Evolutionary conservation across 2,329 filamentous ascomycete genomes (phyloP).

Genomic region (Dendryphion nanum): DNA sequence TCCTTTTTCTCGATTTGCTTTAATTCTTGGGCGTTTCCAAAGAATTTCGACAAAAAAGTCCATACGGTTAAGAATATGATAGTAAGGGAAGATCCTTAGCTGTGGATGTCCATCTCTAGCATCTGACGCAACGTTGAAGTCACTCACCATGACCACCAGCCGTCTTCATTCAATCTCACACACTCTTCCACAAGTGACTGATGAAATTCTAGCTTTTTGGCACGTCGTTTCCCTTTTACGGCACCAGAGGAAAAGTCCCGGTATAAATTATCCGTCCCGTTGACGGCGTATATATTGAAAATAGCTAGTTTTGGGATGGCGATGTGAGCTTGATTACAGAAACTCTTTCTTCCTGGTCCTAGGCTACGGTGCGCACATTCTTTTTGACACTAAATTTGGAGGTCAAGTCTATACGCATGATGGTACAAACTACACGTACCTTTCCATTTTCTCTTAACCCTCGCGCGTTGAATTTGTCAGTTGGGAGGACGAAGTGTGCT

Average conservation of each 20-base stretch:
- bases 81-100: conserved; percentile 43
- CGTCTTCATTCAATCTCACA: conserved; percentile 39
- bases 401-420: conserved; percentile 48
- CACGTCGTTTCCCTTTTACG: conserved; percentile 48
- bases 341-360: conserved; percentile 55
- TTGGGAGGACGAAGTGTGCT: conserved; percentile 48
- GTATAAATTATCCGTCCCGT: conserved; percentile 51
- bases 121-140: conserved; percentile 52
- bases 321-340: conserved; percentile 43
- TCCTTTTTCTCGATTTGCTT: too few species aligned
- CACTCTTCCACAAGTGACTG: conserved; percentile 46
- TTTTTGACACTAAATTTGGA: conserved; percentile 5
- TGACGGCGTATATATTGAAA: conserved; percentile 55
- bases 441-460: conserved; percentile 47
- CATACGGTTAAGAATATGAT: conserved; percentile 51
- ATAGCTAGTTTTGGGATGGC: conserved; percentile 39
- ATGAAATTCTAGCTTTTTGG: conserved; percentile 53
- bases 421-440: conserved; percentile 53
- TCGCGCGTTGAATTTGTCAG: conserved; percentile 50
- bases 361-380: conserved; percentile 43
- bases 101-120: conserved; percentile 48
- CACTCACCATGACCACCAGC: conserved; percentile 52
- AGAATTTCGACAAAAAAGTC: conserved; percentile 54
- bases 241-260: conserved; percentile 44
- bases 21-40: conserved; percentile 28